phyloP scores from a whole-genome alignment of 768 basidiomycete genomes.

The Ramaria rubella region DNA sequence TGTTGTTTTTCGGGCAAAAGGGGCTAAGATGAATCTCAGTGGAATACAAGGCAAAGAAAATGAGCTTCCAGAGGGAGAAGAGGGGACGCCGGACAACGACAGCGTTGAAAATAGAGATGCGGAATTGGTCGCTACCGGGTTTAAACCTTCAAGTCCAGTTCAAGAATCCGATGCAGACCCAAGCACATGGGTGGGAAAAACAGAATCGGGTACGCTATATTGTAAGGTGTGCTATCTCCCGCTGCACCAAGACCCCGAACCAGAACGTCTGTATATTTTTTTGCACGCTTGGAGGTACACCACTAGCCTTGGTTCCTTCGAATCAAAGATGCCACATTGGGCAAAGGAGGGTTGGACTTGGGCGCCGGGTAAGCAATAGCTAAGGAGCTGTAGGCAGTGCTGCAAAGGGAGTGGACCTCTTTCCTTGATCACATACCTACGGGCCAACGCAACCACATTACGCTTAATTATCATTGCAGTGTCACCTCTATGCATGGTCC shows the following conservation, averaged over 20 bases:
- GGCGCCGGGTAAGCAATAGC: slow-evolving; percentile 25
- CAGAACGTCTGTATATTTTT: slow-evolving; percentile 91
- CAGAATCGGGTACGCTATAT: slow-evolving; percentile 36
- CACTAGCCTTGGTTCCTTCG: slow-evolving; percentile 69
- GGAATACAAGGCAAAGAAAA: not conserved
- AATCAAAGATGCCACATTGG: slow-evolving; percentile 89
- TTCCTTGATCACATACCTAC: too few species aligned
- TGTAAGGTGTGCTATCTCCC: slow-evolving; percentile 92
- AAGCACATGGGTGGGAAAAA: slow-evolving; percentile 3
- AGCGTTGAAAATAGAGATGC: not conserved
- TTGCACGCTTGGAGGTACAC: slow-evolving; percentile 86
- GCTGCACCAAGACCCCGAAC: slow-evolving; percentile 86
- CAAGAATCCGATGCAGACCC: slow-evolving; percentile 5
- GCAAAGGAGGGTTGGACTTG: slow-evolving; percentile 67
- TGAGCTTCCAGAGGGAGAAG: not conserved
- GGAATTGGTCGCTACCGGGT: slow-evolving; percentile 1
- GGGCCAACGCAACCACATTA: too few species aligned
- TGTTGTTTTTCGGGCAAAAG: slow-evolving; percentile 57
- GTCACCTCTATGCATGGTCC: too few species aligned
- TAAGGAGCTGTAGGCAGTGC: too few species aligned
- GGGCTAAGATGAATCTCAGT: not conserved
- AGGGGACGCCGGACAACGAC: not conserved
- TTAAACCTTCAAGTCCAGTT: not conserved
- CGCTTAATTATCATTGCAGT: too few species aligned
- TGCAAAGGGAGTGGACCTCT: too few species aligned